Conservation (phyloP, 345 rosid species). For the Ricinus communis region DNA sequence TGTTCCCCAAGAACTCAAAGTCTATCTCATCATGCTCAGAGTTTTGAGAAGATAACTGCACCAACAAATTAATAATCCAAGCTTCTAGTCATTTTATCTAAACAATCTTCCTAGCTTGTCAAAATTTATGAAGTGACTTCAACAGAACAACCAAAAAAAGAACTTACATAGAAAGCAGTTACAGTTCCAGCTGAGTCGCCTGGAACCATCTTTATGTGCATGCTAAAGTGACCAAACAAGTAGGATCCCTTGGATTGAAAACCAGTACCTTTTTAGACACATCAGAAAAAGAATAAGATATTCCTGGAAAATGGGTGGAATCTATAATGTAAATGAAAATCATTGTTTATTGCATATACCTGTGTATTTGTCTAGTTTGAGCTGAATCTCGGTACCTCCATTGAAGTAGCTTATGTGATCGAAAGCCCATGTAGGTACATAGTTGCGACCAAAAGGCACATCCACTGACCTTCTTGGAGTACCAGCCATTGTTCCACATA, state of each 20-base stretch:
- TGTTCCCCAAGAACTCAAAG: slow-evolving; percentile 36
- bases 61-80: background rate
- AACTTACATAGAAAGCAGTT: slow-evolving; percentile 23
- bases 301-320: background rate
- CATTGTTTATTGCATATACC: background rate
- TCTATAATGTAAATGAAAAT: background rate
- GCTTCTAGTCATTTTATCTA: background rate
- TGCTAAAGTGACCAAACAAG: slow-evolving; percentile 32
- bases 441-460: slow-evolving; percentile 29
- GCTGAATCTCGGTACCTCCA: slow-evolving; percentile 34
- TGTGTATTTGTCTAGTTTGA: slow-evolving; percentile 26
- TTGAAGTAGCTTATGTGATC: slow-evolving; percentile 33
- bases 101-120: background rate
- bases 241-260: slow-evolving; percentile 25
- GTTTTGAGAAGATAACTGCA: slow-evolving; percentile 28
- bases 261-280: slow-evolving; percentile 9
- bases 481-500: slow-evolving; percentile 1
- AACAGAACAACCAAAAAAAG: background rate
- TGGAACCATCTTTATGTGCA: slow-evolving; percentile 30
- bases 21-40: slow-evolving; percentile 31
- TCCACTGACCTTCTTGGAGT: slow-evolving; percentile 7
- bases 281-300: background rate
- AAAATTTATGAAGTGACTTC: too few relatives aligned
- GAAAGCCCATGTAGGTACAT: slow-evolving; percentile 29
- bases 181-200: slow-evolving; percentile 32